Conservation (phyloP, 1,284 basidiomycete genomes). For the Leccinum holopus region DNA sequence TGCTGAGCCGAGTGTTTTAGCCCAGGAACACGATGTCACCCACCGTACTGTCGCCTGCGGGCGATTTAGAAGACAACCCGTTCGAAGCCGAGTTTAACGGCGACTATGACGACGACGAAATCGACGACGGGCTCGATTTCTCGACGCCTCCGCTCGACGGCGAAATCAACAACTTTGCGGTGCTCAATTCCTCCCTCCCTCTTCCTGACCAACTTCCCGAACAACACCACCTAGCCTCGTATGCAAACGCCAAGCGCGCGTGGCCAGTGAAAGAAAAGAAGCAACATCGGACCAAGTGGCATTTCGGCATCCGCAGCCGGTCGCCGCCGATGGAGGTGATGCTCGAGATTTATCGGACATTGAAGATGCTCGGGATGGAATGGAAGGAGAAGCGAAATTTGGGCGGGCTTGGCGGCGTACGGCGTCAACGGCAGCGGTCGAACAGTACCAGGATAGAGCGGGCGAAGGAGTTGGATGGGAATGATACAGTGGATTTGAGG, state of each 20-base stretch:
- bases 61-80: constrained; percentile 68
- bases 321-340: constrained; percentile 99
- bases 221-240: constrained; percentile 59
- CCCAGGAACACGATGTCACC: constrained; percentile 70
- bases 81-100: constrained; percentile 70
- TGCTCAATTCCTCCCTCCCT: constrained; percentile 81
- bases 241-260: constrained; percentile 58
- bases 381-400: constrained; percentile 85
- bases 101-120: constrained; percentile 57
- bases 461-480: constrained; percentile 62
- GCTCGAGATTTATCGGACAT: constrained; percentile 95
- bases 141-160: constrained; percentile 44
- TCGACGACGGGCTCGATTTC: constrained; percentile 64
- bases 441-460: constrained; percentile 55
- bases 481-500: constrained; percentile 61
- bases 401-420: constrained; percentile 60
- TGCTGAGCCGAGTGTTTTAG: constrained; percentile 35
- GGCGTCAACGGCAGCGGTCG: constrained; percentile 24
- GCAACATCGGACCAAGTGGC: constrained; percentile 84
- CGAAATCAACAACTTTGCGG: constrained; percentile 70
- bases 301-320: constrained; percentile 95
- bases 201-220: constrained; percentile 44
- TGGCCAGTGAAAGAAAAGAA: constrained; percentile 57
- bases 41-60: constrained; percentile 47
- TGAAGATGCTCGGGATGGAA: constrained; percentile 94